phyloP scores from a whole-genome alignment of 352 stramenopile genomes.

The Globisporangium barbulae region DNA sequence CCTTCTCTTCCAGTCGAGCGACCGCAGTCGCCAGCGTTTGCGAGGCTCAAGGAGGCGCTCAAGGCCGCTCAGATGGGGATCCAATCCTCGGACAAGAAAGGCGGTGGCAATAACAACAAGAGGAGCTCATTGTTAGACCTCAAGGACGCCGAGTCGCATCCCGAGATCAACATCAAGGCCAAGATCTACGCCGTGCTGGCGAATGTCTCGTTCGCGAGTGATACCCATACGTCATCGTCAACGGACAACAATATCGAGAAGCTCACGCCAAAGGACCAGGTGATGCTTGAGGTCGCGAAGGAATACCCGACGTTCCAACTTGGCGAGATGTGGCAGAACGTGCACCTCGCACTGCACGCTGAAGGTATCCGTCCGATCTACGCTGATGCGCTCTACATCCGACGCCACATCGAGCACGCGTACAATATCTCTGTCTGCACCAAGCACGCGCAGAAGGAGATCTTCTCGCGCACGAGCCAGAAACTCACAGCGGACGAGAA shows the following conservation, averaged over 20 bases:
- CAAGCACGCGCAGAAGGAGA: slow-evolving; percentile 55
- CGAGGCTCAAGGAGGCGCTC: slow-evolving; percentile 65
- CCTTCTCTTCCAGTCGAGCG: slow-evolving; percentile 16
- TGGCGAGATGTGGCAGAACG: slow-evolving; percentile 74
- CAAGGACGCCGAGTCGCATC: slow-evolving; percentile 31
- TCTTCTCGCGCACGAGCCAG: slow-evolving; percentile 27
- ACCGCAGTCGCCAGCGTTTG: slow-evolving; percentile 61
- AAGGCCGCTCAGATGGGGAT: slow-evolving; percentile 36
- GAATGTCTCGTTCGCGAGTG: slow-evolving; percentile 52
- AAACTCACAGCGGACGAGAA: slow-evolving; percentile 24
- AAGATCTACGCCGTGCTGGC: slow-evolving; percentile 70
- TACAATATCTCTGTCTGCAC: slow-evolving; percentile 69
- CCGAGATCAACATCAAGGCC: slow-evolving; percentile 57
- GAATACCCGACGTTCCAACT: slow-evolving; percentile 67
- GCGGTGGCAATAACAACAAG: slow-evolving; percentile 12
- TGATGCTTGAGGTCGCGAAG: slow-evolving; percentile 72
- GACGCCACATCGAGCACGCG: slow-evolving; percentile 63
- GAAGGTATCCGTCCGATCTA: slow-evolving; percentile 69
- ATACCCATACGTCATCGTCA: slow-evolving; percentile 12
- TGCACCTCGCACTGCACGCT: slow-evolving; percentile 56
- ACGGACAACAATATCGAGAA: not conserved
- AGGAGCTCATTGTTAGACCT: slow-evolving; percentile 30
- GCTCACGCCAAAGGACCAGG: slow-evolving; percentile 43
- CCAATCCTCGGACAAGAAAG: not conserved
- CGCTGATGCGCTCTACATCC: slow-evolving; percentile 71